Conservation (phyloP, 2,329 filamentous ascomycete species). For the Colletotrichum incanum region DNA sequence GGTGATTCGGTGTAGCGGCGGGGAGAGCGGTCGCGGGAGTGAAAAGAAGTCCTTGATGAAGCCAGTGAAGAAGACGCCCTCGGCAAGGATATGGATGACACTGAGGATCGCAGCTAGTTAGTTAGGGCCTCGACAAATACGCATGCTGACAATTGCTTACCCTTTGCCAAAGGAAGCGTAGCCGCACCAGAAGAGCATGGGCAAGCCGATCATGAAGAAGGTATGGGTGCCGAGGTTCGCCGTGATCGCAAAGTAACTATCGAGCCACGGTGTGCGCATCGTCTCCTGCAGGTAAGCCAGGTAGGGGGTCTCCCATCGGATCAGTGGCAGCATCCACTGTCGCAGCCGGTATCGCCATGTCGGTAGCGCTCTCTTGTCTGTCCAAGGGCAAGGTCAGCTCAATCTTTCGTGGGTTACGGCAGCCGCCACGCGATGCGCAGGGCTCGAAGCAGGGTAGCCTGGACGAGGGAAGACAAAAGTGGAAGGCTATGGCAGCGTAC, state of each 20-base stretch:
- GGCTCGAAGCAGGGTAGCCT: conserved; percentile 6
- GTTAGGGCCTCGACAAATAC: not conserved
- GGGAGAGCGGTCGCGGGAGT: conserved; percentile 90
- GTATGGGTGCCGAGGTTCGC: conserved; percentile 98
- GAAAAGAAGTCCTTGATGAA: conserved; percentile 96
- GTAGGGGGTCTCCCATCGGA: conserved; percentile 96
- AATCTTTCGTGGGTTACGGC: conserved; percentile 15
- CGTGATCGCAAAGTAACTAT: conserved; percentile 97
- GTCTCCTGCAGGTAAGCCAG: conserved; percentile 88
- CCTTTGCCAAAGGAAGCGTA: conserved; percentile 88
- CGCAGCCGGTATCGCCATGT: conserved; percentile 90
- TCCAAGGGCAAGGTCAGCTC: conserved; percentile 26
- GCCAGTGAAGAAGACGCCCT: conserved; percentile 89
- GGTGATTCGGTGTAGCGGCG: conserved; percentile 92
- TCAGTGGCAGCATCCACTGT: conserved; percentile 85
- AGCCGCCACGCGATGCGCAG: conserved; percentile 17
- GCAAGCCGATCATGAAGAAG: conserved; percentile 97
- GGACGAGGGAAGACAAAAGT: conserved; percentile 14
- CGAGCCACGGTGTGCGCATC: conserved; percentile 86
- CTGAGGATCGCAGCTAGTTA: conserved; percentile 53
- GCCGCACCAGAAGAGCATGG: conserved; percentile 97
- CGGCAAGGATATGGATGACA: conserved; percentile 82
- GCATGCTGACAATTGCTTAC: conserved; percentile 68
- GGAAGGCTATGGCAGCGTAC: conserved; percentile 60
- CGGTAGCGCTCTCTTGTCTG: conserved; percentile 88